Conservation (phyloP, 352 stramenopile genomes). For the Globisporangium uncinulatum region DNA sequence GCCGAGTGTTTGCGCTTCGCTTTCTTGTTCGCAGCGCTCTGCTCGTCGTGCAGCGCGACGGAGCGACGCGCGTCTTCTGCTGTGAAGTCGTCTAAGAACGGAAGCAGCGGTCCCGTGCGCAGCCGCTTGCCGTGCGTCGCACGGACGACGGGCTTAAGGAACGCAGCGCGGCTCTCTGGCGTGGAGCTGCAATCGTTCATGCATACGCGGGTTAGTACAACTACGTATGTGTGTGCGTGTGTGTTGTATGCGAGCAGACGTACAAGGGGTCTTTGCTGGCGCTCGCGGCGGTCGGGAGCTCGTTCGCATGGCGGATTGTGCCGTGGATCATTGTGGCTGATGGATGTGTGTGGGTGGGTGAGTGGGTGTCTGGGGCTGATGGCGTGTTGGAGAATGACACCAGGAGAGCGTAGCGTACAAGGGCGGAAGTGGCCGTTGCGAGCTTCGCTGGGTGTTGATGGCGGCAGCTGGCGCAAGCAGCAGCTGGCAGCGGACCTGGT, state of each 20-base stretch:
- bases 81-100: conserved; percentile 29
- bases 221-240: not conserved
- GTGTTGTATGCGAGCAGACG: not conserved
- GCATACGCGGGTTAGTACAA: not conserved
- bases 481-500: not conserved
- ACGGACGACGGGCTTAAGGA: conserved; percentile 8
- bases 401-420: no score
- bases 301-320: conserved; percentile 2
- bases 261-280: not conserved
- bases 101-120: conserved; percentile 18
- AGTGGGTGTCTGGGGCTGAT: not conserved
- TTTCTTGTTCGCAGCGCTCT: conserved; percentile 18
- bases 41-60: conserved; percentile 12
- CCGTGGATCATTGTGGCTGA: not conserved
- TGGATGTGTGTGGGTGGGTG: not conserved
- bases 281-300: not conserved
- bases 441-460: not conserved
- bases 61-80: conserved; percentile 15
- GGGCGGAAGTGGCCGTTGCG: no score
- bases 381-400: not conserved
- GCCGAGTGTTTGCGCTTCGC: conserved; percentile 18
- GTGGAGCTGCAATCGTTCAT: conserved; percentile 1
- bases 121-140: conserved; percentile 11
- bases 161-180: conserved; percentile 15
- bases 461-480: not conserved